Evolutionary conservation across 1,139 yeast genomes (phyloP), one percentile per base, ranked within the genome.

Genomic region (Kluyveromyces sp.): DNA sequence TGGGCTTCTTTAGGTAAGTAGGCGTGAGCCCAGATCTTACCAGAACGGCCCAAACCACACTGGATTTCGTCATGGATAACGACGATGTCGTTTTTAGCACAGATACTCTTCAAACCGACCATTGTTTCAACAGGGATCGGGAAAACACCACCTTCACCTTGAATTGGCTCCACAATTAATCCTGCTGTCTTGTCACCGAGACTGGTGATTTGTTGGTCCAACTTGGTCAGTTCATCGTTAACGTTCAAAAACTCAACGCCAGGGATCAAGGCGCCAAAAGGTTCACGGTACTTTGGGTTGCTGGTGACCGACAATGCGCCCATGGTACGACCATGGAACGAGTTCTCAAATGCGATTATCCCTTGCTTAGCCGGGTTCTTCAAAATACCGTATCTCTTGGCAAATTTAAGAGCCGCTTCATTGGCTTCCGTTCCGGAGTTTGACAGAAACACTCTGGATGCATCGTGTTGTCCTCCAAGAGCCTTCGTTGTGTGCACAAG

Each of bases 341-440:
- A 83, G 53, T 84, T 80, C 52, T 79, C 76, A 64, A 92, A 92
- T n/a, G 94, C 78, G 41, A 92, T 80, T 45, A 92, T 71, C 57
- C 87, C 95, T 49, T 66, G 72, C 61, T 89, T 89, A 36, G 72
- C 74, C 12, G 70, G 73, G 46, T 66, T 63, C 35, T 73, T 64
- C 3, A 69, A 53, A 52, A 79, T 80, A 45, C 95, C 96, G 57
- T 77, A 75, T 62, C 87, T 89, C 60, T 96, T 78, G 15, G 96
- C 96, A 69, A 92, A 92, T 63, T 92, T 92, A 56, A 92, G 68
- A 0, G 98, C 98, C 1, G 97, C 98, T 64, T 92, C 98, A 59
- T 89, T 92, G 45, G 98, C 97, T 65, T 92, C 98, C 7, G 97
- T 82, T 40, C 98, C 98, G 0, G 95, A 83, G 61, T 89, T 92